phyloP scores from a whole-genome alignment of 2,329 filamentous ascomycete genomes.

The Plenodomus tracheiphilus region DNA sequence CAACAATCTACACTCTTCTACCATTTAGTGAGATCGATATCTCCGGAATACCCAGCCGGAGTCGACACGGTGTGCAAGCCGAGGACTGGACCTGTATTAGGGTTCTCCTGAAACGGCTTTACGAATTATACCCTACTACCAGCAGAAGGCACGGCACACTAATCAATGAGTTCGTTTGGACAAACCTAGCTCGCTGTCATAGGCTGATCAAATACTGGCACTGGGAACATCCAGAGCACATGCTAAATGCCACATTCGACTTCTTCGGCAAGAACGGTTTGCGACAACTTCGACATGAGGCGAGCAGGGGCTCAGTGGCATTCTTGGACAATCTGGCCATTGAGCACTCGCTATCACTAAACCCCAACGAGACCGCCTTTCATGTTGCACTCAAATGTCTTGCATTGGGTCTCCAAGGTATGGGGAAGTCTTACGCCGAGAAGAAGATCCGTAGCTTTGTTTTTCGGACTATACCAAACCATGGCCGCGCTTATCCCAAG shows the following conservation, averaged over 20 bases:
- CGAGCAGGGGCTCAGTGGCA: conserved; percentile 54
- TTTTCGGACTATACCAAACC: conserved; percentile 63
- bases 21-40: conserved; percentile 58
- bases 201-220: conserved; percentile 59
- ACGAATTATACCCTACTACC: conserved; percentile 53
- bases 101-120: conserved; percentile 50
- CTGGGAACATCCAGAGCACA: conserved; percentile 59
- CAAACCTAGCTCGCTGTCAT: conserved; percentile 57
- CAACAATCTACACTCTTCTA: conserved; percentile 56
- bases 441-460: conserved; percentile 61
- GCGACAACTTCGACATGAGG: conserved; percentile 57
- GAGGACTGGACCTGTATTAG: conserved; percentile 58
- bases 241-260: conserved; percentile 60
- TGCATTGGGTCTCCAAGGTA: conserved; percentile 52
- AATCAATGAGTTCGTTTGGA: conserved; percentile 60
- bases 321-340: conserved; percentile 58
- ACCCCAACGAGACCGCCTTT: conserved; percentile 57
- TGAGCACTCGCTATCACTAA: conserved; percentile 49
- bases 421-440: conserved; percentile 52
- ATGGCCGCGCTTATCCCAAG: conserved; percentile 63
- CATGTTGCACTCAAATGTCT: conserved; percentile 63
- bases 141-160: conserved; percentile 44
- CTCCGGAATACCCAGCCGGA: conserved; percentile 51
- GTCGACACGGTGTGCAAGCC: conserved; percentile 43
- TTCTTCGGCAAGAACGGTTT: conserved; percentile 61